Evolutionary conservation across 2,329 filamentous ascomycete genomes (phyloP), one percentile per base, ranked within the genome.

Genomic region (Neurospora sp.): DNA sequence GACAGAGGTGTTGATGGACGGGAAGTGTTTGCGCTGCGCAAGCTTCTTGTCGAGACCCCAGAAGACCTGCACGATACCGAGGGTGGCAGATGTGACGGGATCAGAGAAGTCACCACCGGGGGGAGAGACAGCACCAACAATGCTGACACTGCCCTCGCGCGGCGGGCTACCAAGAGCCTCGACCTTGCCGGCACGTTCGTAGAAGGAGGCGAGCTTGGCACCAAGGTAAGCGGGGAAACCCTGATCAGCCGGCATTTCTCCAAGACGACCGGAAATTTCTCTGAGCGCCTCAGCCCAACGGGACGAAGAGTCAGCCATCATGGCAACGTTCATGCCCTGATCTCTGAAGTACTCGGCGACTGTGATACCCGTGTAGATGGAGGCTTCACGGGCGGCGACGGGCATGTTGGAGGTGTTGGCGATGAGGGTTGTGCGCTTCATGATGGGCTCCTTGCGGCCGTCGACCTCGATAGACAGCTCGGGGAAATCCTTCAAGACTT

Each of bases 361-460:
- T 0, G 93, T 97, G 74, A 97, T 97, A 67, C 88, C 96, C 3
- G 96, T 99, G 83, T 99, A 99, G 80, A 99, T 99, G 74, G 96
- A 99, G 70, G 96, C 96, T 82, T 99, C 96, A 84, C 96, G 93
- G 72, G 96, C 96, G 74, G 96, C 96, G 78, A 99, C 96, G 73
- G 96, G 96, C 96, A 99, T 99, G 86, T 99, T 99, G 77, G 96
- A 99, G 62, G 96, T 99, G 84, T 99, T 99, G 81, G 96, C 96
- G 79, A 99, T 98, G 72, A 99, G 87, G 28, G 93, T 96, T 17
- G 96, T 99, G 81, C 96, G 95, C 89, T 99, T 99, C 96, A 99
- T 99, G 85, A 99, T 99, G 76, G 95, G 94, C 81, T 99, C 96
- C 83, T 95, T 91, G 79, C 95, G 93, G 77, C 96, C 96, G 62